A percentile compares a stretch with the other conserved stretches of the same genome.
Evolutionary conservation across 2,329 filamentous ascomycete species (phyloP).

Genomic region (Fusarium liriodendri): DNA sequence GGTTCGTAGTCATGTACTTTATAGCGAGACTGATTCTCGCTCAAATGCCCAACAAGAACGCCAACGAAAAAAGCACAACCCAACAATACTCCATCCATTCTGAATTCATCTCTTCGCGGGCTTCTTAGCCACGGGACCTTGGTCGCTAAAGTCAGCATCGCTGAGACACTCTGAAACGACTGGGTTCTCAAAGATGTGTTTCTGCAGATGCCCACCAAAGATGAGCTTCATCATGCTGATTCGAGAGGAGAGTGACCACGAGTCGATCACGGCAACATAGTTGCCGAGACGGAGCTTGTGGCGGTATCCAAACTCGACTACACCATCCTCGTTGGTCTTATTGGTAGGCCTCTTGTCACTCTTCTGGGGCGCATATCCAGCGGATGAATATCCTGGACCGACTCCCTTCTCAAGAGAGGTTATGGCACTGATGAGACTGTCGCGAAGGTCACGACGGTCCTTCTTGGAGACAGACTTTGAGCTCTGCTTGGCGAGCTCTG

Average conservation of each 20-base stretch:
- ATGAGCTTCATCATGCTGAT: slow-evolving; percentile 61
- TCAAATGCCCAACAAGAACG: slow-evolving; percentile 21
- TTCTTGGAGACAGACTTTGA: slow-evolving; percentile 63
- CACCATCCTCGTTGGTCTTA: slow-evolving; percentile 55
- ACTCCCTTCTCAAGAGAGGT: slow-evolving; percentile 66
- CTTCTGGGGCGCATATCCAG: slow-evolving; percentile 52
- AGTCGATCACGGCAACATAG: slow-evolving; percentile 58
- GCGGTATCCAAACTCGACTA: slow-evolving; percentile 64
- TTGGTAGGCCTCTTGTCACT: slow-evolving; percentile 57
- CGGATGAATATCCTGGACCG: slow-evolving; percentile 66
- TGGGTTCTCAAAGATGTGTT: slow-evolving; percentile 53
- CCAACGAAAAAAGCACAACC: neutral
- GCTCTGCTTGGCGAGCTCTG: slow-evolving; percentile 58
- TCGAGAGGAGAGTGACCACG: slow-evolving; percentile 62
- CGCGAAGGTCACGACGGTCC: slow-evolving; percentile 59
- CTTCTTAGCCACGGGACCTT: slow-evolving; percentile 29
- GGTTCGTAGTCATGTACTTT: neutral
- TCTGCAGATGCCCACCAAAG: slow-evolving; percentile 58
- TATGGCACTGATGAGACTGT: slow-evolving; percentile 62
- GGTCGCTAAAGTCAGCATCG: slow-evolving; percentile 49
- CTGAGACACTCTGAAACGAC: slow-evolving; percentile 53
- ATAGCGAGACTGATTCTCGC: slow-evolving; percentile 15
- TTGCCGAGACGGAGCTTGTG: slow-evolving; percentile 62
- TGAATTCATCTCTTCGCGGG: slow-evolving; percentile 17
- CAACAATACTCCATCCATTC: neutral